A percentile compares a stretch with the other conserved stretches of the same genome.
Conservation (phyloP, 768 basidiomycete species). For the Fomitopsis serialis region DNA sequence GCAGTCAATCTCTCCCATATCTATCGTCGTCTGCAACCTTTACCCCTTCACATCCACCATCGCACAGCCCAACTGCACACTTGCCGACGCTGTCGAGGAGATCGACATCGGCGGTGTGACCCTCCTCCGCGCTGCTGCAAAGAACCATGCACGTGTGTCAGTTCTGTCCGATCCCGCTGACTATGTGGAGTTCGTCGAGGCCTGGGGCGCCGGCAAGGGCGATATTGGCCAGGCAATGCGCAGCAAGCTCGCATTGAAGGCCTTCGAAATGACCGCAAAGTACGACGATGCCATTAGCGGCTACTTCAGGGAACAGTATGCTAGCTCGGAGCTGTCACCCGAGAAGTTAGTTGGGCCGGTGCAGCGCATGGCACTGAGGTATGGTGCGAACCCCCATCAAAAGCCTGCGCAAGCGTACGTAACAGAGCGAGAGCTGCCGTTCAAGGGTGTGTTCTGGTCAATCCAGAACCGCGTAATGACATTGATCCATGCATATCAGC, state of each 20-base stretch:
- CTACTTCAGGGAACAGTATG: conserved; percentile 96
- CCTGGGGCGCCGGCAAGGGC: conserved; percentile 71
- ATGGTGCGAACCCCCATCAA: conserved; percentile 98
- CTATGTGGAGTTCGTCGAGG: conserved; percentile 75
- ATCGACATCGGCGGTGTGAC: conserved; percentile 99
- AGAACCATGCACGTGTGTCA: conserved; percentile 92
- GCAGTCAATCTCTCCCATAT: conserved; percentile 87
- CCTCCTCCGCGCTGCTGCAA: conserved; percentile 93
- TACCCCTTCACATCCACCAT: conserved; percentile 96
- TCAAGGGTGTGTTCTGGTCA: conserved; percentile 61
- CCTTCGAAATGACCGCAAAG: conserved; percentile 92
- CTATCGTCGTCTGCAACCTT: conserved; percentile 97
- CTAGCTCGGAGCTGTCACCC: conserved; percentile 62
- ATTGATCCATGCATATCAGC: conserved; percentile 40
- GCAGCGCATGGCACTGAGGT: conserved; percentile 83
- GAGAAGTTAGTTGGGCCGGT: conserved; percentile 64
- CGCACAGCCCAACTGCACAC: conserved; percentile 81
- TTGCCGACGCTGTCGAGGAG: conserved; percentile 93
- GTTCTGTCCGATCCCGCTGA: conserved; percentile 87
- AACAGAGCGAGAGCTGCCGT: conserved; percentile 81
- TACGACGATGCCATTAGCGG: conserved; percentile 96
- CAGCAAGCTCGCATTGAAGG: conserved; percentile 86
- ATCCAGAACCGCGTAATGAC: background rate
- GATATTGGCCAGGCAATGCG: conserved; percentile 67
- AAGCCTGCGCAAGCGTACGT: conserved; percentile 98